Evolutionary conservation across 2,329 filamentous ascomycete species (phyloP).

Genomic region (Penicillium frequentans): DNA sequence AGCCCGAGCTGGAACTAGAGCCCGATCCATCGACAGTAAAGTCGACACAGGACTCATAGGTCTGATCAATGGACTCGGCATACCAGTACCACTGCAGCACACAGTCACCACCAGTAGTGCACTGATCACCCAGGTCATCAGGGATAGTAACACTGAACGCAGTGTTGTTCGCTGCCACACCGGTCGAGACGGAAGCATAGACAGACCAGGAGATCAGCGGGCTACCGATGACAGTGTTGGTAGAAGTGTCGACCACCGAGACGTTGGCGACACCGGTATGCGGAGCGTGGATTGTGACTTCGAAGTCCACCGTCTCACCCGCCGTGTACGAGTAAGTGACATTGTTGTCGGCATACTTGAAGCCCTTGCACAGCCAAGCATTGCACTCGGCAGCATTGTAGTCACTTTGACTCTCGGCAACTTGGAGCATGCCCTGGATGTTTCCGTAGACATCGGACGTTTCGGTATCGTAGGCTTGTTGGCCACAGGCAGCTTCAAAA

Average conservation of each 20-base stretch:
- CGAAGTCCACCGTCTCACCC: conserved; percentile 46
- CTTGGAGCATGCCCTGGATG: conserved; percentile 56
- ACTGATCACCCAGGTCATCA: conserved; percentile 27
- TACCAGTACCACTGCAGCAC: conserved; percentile 40
- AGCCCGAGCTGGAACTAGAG: conserved; percentile 12
- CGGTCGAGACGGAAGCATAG: conserved; percentile 33
- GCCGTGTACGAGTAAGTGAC: conserved; percentile 53
- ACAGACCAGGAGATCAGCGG: conserved; percentile 34
- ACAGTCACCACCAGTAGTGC: conserved; percentile 30
- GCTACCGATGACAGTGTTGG: conserved; percentile 40
- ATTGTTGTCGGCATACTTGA: conserved; percentile 57
- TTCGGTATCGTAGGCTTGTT: conserved; percentile 57
- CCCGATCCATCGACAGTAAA: conserved; percentile 29
- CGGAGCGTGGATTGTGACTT: conserved; percentile 48
- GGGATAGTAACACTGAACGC: conserved; percentile 35
- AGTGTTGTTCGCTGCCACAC: conserved; percentile 26
- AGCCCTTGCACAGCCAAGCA: conserved; percentile 60
- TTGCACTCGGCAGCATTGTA: conserved; percentile 51
- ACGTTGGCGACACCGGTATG: conserved; percentile 53
- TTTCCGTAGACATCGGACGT: conserved; percentile 57
- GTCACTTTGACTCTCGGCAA: conserved; percentile 49
- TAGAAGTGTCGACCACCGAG: conserved; percentile 48
- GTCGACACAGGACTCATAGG: conserved; percentile 37
- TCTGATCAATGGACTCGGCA: conserved; percentile 35
- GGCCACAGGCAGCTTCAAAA: conserved; percentile 54